phyloP scores from a whole-genome alignment of 176 grass and related monocot species.

The Oryza coarctata region DNA sequence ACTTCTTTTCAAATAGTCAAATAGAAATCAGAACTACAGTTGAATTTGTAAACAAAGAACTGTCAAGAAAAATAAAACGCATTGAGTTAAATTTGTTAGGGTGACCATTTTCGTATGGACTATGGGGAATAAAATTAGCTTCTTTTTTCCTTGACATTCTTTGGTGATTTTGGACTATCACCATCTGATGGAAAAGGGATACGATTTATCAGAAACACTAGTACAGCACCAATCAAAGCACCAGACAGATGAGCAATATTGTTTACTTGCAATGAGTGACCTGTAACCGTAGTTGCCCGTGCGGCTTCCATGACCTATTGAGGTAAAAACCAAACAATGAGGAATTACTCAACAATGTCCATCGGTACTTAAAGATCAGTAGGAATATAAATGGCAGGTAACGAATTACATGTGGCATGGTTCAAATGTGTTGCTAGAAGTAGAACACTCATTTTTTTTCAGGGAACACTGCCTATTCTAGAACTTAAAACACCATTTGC shows the following conservation, averaged over 20 bases:
- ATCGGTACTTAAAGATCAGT: not conserved
- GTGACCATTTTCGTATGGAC: not conserved
- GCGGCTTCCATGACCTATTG: conserved; percentile 91
- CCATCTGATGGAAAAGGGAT: conserved; percentile 53
- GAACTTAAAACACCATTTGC: not conserved
- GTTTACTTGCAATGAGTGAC: conserved; percentile 72
- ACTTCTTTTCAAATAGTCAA: not conserved
- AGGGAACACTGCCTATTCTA: not conserved
- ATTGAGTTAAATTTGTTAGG: conserved; percentile 35
- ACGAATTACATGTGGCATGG: not conserved
- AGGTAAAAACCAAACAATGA: conserved; percentile 22
- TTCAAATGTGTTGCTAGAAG: not conserved
- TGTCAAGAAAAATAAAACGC: not conserved
- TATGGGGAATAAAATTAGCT: conserved; percentile 30
- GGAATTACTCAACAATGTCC: conserved; percentile 15
- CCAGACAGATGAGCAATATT: conserved; percentile 93
- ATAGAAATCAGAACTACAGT: conserved; percentile 4
- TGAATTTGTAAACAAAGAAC: not conserved
- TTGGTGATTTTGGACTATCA: conserved; percentile 39
- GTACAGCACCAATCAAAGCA: conserved; percentile 84
- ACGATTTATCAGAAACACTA: conserved; percentile 66
- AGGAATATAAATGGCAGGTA: not conserved
- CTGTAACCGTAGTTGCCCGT: conserved; percentile 60
- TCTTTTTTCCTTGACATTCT: conserved; percentile 55
- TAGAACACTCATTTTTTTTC: not conserved